Percentiles rank a stretch among this genome's conserved stretches.
These are phyloP conservation scores for Leccinum uliginosum DNA, from an alignment of 768 basidiomycete species.

Conservation along the genomic window DNA sequence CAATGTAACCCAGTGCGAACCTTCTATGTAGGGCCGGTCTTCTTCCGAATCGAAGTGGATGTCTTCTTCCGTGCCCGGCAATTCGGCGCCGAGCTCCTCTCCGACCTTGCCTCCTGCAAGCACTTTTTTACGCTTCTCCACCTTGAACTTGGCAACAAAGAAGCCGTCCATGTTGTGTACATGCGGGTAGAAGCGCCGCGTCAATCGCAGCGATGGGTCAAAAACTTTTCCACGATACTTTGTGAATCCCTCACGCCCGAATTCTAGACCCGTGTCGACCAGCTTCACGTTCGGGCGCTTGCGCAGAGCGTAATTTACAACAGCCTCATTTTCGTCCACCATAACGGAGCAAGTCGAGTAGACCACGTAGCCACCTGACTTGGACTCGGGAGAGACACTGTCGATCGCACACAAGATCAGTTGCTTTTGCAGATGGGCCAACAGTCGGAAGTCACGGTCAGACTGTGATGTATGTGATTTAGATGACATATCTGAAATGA, in stretches of 20 bases:
- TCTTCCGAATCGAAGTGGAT: slow-evolving; percentile 69
- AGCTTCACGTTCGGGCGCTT: slow-evolving; percentile 92
- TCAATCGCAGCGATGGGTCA: slow-evolving; percentile 70
- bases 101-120: slow-evolving; percentile 26
- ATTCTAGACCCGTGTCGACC: slow-evolving; percentile 88
- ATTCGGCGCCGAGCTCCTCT: slow-evolving; percentile 23
- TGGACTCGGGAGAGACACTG: slow-evolving; percentile 84
- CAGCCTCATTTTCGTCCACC: slow-evolving; percentile 97
- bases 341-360: slow-evolving; percentile 99
- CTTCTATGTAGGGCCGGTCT: slow-evolving; percentile 73
- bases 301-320: slow-evolving; percentile 94
- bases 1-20: slow-evolving; percentile 40
- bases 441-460: slow-evolving; percentile 90
- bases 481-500: background rate
- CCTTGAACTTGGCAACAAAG: slow-evolving; percentile 97
- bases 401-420: slow-evolving; percentile 97
- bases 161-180: slow-evolving; percentile 99
- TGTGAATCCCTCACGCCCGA: slow-evolving; percentile 89
- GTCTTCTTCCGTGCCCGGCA: slow-evolving; percentile 27
- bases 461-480: slow-evolving; percentile 45
- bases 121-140: slow-evolving; percentile 70
- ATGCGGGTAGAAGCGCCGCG: slow-evolving; percentile 91
- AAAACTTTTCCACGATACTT: slow-evolving; percentile 90
- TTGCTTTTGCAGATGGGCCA: slow-evolving; percentile 98
- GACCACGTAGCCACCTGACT: slow-evolving; percentile 89